Evolutionary conservation across 2,329 filamentous ascomycete species (phyloP).

Genomic region (Penicillium sp.): DNA sequence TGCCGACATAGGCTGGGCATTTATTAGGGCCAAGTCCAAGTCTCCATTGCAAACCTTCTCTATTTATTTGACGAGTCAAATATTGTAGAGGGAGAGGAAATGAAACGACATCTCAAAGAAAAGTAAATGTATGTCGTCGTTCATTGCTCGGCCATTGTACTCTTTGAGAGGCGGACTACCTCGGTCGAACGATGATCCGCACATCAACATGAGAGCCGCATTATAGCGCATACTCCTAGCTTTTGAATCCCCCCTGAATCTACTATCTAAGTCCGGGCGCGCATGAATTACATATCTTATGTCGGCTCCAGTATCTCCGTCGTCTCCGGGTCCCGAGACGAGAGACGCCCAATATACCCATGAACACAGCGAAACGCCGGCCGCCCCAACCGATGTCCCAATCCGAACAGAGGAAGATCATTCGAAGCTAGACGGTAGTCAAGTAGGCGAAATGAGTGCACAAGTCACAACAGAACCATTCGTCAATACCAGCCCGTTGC

Average conservation of each 20-base stretch:
- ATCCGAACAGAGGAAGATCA: slow-evolving; percentile 21
- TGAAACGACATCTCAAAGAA: no score
- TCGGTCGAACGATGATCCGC: slow-evolving; percentile 39
- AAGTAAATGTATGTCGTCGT: not conserved
- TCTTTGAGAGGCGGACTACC: slow-evolving; percentile 9
- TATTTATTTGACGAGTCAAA: no score
- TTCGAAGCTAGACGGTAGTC: slow-evolving; percentile 11
- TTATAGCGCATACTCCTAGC: slow-evolving; percentile 12
- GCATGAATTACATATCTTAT: slow-evolving; percentile 48
- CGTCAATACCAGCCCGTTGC: not conserved
- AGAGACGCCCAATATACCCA: slow-evolving; percentile 24
- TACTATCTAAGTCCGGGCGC: slow-evolving; percentile 16
- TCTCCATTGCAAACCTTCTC: no score
- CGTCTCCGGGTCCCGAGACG: slow-evolving; percentile 26
- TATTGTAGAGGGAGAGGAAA: no score
- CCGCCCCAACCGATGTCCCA: slow-evolving; percentile 20
- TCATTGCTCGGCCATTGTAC: not conserved
- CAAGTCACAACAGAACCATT: slow-evolving; percentile 9
- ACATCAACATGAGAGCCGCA: slow-evolving; percentile 30
- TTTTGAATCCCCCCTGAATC: slow-evolving; percentile 9
- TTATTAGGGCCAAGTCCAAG: no score
- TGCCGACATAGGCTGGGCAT: no score
- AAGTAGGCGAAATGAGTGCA: slow-evolving; percentile 16
- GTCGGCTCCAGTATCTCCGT: slow-evolving; percentile 33
- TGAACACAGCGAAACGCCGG: slow-evolving; percentile 27